Evolutionary conservation across 352 stramenopile species (phyloP), one percentile per base, ranked within the genome.

Genomic region (Phytopythium cucurbitacearum): DNA sequence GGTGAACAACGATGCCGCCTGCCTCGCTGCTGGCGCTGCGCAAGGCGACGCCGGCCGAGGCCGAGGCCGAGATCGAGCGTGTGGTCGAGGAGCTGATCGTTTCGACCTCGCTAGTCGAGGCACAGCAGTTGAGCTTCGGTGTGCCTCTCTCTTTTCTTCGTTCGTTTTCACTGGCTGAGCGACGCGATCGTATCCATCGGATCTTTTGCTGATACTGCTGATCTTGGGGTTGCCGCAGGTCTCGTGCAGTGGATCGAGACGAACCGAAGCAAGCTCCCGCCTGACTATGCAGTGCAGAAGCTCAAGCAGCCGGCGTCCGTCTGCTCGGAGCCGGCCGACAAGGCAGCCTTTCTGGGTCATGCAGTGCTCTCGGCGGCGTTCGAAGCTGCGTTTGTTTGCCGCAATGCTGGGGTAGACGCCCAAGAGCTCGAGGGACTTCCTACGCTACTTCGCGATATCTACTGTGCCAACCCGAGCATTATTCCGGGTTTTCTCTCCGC

Each of bases 341-440:
- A 89, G 61, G 74, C 69, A 5, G 63, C 76, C 51, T 76, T 65
- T 40, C 56, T 89, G 2, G 76, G 73, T 16, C 76, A 73, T 35
- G 53, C 58, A 37, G 47, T 89, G 8, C 38, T 80, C 0, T 42
- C 71, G 33, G 51, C 62, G n/a, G 63, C 71, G 38, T 48, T 76
- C 33, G 13, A 54, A 1, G 8, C 40, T 39, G 53, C 32, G n/a
- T 28, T 2, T 28, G 21, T 2, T 28, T 28, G 21, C 21, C 21
- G 21, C 21, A 28, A 28, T 28, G 21, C 21, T 28, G 21, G 21
- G 21, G 21, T 28, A 28, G 21, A 28, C 1, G 21, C 21, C 21
- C 21, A 28, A 28, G 54, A 59, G 5, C 38, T 38, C 54, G 46
- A 34, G 53, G 16, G 15, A 21, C 50, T 13, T 28, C 46, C 44